phyloP scores from a whole-genome alignment of 2,329 filamentous ascomycete genomes.

The Rhynchosporium graminicola region DNA sequence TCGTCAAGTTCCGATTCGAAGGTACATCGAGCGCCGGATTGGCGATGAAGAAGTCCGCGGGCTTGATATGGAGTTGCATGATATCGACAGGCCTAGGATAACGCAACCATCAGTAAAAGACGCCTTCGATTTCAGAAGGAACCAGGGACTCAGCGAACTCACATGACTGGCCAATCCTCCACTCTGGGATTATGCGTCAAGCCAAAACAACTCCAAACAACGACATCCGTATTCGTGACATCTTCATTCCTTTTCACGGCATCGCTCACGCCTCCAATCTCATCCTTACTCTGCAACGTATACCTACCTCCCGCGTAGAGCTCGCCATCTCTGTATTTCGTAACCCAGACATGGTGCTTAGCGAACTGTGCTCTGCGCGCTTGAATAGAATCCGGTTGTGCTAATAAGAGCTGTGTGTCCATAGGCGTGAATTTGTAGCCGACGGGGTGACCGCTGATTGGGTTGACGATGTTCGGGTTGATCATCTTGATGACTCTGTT shows the following conservation, averaged over 20 bases:
- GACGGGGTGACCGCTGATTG: conserved; percentile 78
- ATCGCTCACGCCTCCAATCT: conserved; percentile 53
- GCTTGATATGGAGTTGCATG: conserved; percentile 70
- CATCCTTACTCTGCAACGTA: conserved; percentile 39
- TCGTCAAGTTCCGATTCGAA: conserved; percentile 57
- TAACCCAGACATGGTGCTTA: conserved; percentile 83
- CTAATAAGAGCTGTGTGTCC: conserved; percentile 76
- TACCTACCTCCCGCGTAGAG: conserved; percentile 40
- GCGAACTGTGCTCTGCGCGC: conserved; percentile 92
- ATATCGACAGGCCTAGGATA: conserved; percentile 64
- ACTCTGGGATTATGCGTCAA: conserved; percentile 85
- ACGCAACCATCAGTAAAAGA: not conserved
- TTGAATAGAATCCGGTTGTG: conserved; percentile 78
- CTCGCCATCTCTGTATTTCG: conserved; percentile 66
- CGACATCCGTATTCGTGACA: conserved; percentile 82
- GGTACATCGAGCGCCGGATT: conserved; percentile 62
- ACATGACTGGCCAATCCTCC: conserved; percentile 89
- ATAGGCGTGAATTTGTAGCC: conserved; percentile 86
- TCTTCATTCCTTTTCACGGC: conserved; percentile 81
- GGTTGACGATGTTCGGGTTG: conserved; percentile 78
- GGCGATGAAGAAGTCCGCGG: conserved; percentile 58
- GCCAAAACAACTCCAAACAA: conserved; percentile 92
- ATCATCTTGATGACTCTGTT: conserved; percentile 83
- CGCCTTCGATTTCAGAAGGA: not conserved
- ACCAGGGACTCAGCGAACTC: conserved; percentile 12